Evolutionary conservation across 2,329 filamentous ascomycete species (phyloP).

Genomic region (Zasmidium angulare): DNA sequence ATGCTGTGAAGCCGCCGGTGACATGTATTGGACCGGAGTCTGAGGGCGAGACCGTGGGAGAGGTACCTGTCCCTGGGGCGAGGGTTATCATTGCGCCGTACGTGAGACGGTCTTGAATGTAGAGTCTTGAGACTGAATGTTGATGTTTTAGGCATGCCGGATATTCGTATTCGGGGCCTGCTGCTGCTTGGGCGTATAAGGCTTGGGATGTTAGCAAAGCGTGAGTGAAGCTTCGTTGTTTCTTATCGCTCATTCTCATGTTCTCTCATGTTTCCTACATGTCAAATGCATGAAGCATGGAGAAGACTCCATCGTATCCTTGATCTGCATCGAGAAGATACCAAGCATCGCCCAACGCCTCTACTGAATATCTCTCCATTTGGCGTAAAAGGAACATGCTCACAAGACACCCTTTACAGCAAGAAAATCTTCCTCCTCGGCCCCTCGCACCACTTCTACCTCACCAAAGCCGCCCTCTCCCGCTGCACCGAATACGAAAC

Average conservation of each 20-base stretch:
- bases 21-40: slow-evolving; percentile 56
- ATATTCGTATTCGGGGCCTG: slow-evolving; percentile 86
- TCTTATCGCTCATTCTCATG: neutral
- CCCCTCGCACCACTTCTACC: slow-evolving; percentile 84
- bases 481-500: slow-evolving; percentile 70
- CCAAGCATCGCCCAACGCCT: no score
- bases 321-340: no score
- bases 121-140: slow-evolving; percentile 22
- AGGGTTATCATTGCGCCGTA: slow-evolving; percentile 92
- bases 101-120: slow-evolving; percentile 13
- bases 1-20: slow-evolving; percentile 65
- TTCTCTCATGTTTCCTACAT: neutral
- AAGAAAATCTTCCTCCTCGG: slow-evolving; percentile 92
- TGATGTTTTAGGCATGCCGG: slow-evolving; percentile 77
- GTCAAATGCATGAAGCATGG: neutral
- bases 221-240: slow-evolving; percentile 53
- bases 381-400: neutral
- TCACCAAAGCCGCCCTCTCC: slow-evolving; percentile 74
- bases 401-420: slow-evolving; percentile 43
- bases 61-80: slow-evolving; percentile 70
- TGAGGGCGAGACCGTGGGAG: slow-evolving; percentile 37
- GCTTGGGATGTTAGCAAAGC: slow-evolving; percentile 76
- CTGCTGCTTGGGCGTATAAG: slow-evolving; percentile 94
- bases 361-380: no score
- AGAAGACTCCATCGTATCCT: no score